phyloP scores from a whole-genome alignment of 2,329 filamentous ascomycete species.

The Pseudovirgaria hyperparasitica region DNA sequence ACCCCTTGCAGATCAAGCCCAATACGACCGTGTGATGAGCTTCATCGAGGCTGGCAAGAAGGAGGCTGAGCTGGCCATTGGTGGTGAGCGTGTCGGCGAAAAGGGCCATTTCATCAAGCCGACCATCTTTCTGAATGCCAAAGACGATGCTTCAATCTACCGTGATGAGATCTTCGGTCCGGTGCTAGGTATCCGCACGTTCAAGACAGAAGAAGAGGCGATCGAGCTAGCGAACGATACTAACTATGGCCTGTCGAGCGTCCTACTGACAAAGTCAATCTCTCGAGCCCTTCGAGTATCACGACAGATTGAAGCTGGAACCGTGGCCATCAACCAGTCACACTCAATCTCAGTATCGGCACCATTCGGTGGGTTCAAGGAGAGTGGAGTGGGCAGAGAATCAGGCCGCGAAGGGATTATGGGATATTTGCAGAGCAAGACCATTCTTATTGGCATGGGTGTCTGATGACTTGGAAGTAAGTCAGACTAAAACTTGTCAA shows the following conservation, averaged over 20 bases:
- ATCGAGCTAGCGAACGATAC: conserved; percentile 20
- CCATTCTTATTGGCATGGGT: conserved; percentile 17
- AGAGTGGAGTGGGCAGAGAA: conserved; percentile 20
- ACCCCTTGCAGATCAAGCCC: conserved; percentile 15
- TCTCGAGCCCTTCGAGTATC: conserved; percentile 18
- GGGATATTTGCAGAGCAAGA: conserved; percentile 21
- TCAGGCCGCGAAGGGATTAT: conserved; percentile 15
- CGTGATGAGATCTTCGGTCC: conserved; percentile 22
- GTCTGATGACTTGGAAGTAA: too few species aligned
- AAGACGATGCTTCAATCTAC: conserved; percentile 15
- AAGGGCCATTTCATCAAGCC: conserved; percentile 18
- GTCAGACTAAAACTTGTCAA: too few species aligned
- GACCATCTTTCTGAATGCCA: conserved; percentile 18
- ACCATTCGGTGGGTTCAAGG: conserved; percentile 22
- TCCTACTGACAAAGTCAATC: conserved; percentile 2
- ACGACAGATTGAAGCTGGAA: conserved; percentile 17
- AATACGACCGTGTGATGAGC: conserved; percentile 12
- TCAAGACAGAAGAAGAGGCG: conserved; percentile 21
- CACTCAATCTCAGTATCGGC: conserved; percentile 8
- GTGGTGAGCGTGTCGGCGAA: conserved; percentile 13
- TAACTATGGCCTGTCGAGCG: conserved; percentile 14
- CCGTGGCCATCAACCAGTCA: conserved; percentile 18
- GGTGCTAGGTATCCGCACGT: conserved; percentile 16
- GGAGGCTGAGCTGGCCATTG: conserved; percentile 15
- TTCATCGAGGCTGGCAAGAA: conserved; percentile 14